phyloP scores from a whole-genome alignment of 2,329 filamentous ascomycete genomes.

The Diaporthe batatas region DNA sequence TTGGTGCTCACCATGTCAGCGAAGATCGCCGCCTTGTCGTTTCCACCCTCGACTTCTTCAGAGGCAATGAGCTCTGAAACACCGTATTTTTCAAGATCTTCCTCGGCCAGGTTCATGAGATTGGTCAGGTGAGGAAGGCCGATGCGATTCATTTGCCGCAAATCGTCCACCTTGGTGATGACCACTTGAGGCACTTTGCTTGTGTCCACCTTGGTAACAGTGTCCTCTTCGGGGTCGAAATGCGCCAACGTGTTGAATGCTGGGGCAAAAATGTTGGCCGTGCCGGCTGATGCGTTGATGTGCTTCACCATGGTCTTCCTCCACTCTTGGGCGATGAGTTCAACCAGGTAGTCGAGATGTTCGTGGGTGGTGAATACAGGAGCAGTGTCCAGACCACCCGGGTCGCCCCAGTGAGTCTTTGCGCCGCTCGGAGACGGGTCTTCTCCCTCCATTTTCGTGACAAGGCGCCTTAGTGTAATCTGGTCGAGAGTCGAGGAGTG shows the following conservation, averaged over 20 bases:
- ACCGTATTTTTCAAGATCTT: neutral
- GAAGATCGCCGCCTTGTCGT: neutral
- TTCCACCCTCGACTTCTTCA: neutral
- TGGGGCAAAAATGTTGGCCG: too few species aligned
- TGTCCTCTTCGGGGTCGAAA: neutral
- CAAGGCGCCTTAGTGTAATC: neutral
- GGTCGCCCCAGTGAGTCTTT: neutral
- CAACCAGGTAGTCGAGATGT: slow-evolving; percentile 4
- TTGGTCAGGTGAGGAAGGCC: neutral
- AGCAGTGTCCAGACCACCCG: neutral
- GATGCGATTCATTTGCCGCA: neutral
- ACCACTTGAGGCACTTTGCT: neutral
- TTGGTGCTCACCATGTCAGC: slow-evolving; percentile 9
- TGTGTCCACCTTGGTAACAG: neutral
- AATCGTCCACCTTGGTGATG: neutral
- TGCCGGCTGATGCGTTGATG: neutral
- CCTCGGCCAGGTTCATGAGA: neutral
- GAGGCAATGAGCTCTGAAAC: neutral
- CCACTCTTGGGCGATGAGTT: neutral
- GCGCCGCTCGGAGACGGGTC: neutral
- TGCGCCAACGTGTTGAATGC: neutral
- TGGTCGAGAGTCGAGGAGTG: neutral
- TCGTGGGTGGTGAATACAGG: neutral
- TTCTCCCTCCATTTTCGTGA: neutral
- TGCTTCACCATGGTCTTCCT: neutral